These are phyloP conservation scores for Botrytis deweyae DNA, from an alignment of 2,329 filamentous ascomycete genomes.

Conservation along the genomic window DNA sequence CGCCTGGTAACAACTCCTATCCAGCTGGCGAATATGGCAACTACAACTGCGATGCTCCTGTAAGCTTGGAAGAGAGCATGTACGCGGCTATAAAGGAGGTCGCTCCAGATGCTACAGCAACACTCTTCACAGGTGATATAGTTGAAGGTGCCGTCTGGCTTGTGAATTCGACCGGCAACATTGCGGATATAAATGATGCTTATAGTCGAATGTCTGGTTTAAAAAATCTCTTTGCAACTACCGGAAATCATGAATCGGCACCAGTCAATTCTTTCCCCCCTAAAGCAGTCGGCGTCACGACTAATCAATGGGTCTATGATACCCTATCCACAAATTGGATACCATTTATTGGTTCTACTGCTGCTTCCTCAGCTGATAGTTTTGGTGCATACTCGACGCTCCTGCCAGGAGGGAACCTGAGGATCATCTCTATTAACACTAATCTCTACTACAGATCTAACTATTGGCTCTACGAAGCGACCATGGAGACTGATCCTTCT, in stretches of 20 bases:
- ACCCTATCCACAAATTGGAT: slow-evolving; percentile 41
- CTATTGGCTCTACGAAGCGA: slow-evolving; percentile 42
- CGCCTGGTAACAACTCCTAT: slow-evolving; percentile 41
- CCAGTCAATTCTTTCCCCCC: slow-evolving; percentile 42
- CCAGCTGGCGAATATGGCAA: slow-evolving; percentile 44
- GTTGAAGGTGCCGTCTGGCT: slow-evolving; percentile 44
- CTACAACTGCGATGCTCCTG: slow-evolving; percentile 42
- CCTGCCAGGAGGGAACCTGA: slow-evolving; percentile 37
- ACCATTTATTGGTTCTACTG: slow-evolving; percentile 38
- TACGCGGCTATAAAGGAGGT: slow-evolving; percentile 41
- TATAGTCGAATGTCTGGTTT: slow-evolving; percentile 40
- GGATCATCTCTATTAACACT: slow-evolving; percentile 46
- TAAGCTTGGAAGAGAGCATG: slow-evolving; percentile 43
- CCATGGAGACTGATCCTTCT: slow-evolving; percentile 43
- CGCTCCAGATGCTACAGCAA: slow-evolving; percentile 37
- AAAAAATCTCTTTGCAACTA: slow-evolving; percentile 40
- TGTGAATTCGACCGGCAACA: slow-evolving; percentile 36
- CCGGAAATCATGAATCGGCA: slow-evolving; percentile 45
- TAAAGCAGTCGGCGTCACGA: slow-evolving; percentile 27
- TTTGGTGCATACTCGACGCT: slow-evolving; percentile 43
- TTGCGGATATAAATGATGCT: slow-evolving; percentile 41
- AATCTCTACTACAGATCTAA: slow-evolving; percentile 46
- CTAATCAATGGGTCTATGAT: slow-evolving; percentile 44
- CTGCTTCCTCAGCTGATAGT: slow-evolving; percentile 34
- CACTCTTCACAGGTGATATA: slow-evolving; percentile 45